Evolutionary conservation across 2,329 filamentous ascomycete genomes (phyloP), one percentile per base, ranked within the genome.

Genomic region (Gnomoniopsis smithogilvyi): DNA sequence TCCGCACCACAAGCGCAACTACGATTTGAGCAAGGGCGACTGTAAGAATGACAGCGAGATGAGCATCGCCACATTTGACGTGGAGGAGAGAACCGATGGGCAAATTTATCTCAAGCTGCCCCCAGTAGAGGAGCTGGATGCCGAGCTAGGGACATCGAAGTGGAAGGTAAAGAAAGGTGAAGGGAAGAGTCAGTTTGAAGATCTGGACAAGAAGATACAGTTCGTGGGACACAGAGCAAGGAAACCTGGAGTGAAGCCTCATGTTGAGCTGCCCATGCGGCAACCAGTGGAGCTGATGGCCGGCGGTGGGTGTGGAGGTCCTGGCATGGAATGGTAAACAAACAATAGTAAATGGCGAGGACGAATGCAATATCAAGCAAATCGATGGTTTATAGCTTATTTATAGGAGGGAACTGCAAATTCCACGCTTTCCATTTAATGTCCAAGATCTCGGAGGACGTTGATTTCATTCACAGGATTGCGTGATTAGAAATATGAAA

Each of bases 1-100:
- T 69, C 92, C 92, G 0, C 86, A 89, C 73, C 92, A 96, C 78
- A 96, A 96, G 78, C 86, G 91, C 65, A 96, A 96, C 76, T 96
- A 89, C 72, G 86, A 91, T 69, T 84, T 96, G 47, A 80, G 80
- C 43, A 81, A 84, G 0, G 91, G 92, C 1, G 79, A 82, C 19
- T 96, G 92, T 74, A 84, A 81, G 54, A 94, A 88, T 69, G 92
- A 96, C 71, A 79, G 82, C 36, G 79, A 79, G 21, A 80, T 95
- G 64, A 92, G 87, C 65, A 93, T 96, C 67, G 91, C 92, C 3
- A 93, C 89, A 0, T 96, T 96, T 72, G 82, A 83, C 0, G 86
- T 85, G 4, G 90, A 96, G 72, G 88, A 88, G 70, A 78, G 91
- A 12, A 58, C 64, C 2, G 91, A 95, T 70, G 91, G 90, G 0